Evolutionary conservation across 305 asterid species (phyloP).

Genomic region (Fraxinus greggii): DNA sequence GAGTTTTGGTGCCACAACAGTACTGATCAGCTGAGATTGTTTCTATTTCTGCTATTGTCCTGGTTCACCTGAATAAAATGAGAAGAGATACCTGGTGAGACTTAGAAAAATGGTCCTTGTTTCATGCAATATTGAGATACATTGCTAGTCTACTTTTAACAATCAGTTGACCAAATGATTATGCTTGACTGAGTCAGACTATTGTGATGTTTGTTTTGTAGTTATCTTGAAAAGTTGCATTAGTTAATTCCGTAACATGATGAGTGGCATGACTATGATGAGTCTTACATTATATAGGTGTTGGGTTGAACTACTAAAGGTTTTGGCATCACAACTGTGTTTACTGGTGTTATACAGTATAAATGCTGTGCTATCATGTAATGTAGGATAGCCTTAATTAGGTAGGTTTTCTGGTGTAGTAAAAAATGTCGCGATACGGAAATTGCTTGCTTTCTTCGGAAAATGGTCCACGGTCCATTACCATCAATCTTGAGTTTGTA

Average conservation of each 20-base stretch:
- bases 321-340: background rate
- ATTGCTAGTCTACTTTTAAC: background rate
- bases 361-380: background rate
- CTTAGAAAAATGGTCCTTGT: background rate
- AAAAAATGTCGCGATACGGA: background rate
- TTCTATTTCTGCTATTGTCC: background rate
- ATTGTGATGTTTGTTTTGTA: background rate
- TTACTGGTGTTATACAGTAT: background rate
- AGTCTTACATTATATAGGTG: background rate
- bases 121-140: background rate
- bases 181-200: background rate
- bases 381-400: background rate
- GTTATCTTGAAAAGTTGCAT: background rate
- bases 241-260: background rate
- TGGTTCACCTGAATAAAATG: background rate
- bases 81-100: background rate
- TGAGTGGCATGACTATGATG: background rate
- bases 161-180: background rate
- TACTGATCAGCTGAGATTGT: background rate
- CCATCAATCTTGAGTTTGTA: background rate
- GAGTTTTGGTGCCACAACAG: background rate
- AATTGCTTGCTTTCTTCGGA: background rate
- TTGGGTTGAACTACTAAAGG: background rate
- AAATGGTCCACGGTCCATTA: background rate
- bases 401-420: background rate